Evolutionary conservation across 2,329 filamentous ascomycete species (phyloP).

Genomic region (Cytospora paraplurivora): DNA sequence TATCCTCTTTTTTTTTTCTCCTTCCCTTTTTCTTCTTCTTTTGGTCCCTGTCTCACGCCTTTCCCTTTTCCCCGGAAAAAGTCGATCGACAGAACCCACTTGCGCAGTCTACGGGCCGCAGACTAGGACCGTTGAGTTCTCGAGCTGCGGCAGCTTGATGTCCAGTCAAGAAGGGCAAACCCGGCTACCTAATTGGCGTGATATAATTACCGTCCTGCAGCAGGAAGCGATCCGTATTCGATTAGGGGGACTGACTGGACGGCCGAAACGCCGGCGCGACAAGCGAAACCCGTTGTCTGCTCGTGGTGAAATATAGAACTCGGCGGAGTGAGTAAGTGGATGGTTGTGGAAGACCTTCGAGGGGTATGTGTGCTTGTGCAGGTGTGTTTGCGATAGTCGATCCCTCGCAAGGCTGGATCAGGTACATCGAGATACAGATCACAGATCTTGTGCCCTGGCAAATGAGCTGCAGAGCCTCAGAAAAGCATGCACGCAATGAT

Average conservation of each 20-base stretch:
- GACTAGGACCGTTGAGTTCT: conserved; percentile 5
- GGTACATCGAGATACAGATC: conserved; percentile 1
- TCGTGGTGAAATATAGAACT: background rate
- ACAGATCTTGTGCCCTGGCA: conserved; percentile 11
- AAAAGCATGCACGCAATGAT: conserved; percentile 5
- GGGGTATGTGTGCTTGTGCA: background rate
- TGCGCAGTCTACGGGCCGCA: no score
- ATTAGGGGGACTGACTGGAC: conserved; percentile 10
- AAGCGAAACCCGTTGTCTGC: conserved; percentile 14
- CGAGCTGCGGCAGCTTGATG: conserved; percentile 14
- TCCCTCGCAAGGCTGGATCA: conserved; percentile 13
- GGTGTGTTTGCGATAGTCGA: background rate
- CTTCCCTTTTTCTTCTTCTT: background rate
- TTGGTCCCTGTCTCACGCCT: background rate
- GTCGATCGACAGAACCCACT: conserved; percentile 4
- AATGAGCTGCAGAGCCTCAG: conserved; percentile 17
- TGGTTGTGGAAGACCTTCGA: background rate
- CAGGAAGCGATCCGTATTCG: background rate
- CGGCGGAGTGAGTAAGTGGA: background rate
- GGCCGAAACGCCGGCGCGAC: conserved; percentile 18
- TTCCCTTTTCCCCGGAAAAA: background rate
- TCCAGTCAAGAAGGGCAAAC: conserved; percentile 15
- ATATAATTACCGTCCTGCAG: conserved; percentile 17
- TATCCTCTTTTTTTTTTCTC: background rate
- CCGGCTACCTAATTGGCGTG: conserved; percentile 13